Percentiles rank a stretch among this genome's conserved stretches.
Conservation (phyloP, 495 filamentous ascomycete genomes). For the Penicillium turbatum region DNA sequence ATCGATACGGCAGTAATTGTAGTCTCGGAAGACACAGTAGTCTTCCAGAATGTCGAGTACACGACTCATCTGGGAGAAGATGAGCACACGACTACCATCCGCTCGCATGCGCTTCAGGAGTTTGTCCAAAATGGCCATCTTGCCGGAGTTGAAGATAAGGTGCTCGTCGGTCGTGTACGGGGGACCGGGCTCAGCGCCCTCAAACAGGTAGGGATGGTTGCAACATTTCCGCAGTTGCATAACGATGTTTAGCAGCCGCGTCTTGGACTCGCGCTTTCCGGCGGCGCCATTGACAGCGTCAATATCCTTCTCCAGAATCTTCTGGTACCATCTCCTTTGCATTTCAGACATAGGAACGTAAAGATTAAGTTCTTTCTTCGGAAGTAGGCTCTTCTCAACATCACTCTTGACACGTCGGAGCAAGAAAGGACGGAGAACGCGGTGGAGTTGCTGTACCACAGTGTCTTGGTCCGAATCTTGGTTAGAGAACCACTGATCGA, state of each 20-base stretch:
- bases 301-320: slow-evolving; percentile 98
- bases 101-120: slow-evolving; percentile 77
- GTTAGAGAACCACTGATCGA: slow-evolving; percentile 94
- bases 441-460: slow-evolving; percentile 95
- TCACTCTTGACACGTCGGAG: slow-evolving; percentile 96
- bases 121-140: slow-evolving; percentile 97
- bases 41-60: slow-evolving; percentile 96
- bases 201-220: slow-evolving; percentile 98
- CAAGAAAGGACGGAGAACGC: slow-evolving; percentile 88
- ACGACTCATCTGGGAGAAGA: slow-evolving; percentile 99
- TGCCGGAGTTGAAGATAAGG: slow-evolving; percentile 86
- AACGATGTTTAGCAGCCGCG: slow-evolving; percentile 96
- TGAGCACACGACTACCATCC: slow-evolving; percentile 87
- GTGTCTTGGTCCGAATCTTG: slow-evolving; percentile 88
- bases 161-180: slow-evolving; percentile 99
- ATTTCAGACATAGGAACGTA: slow-evolving; percentile 99
- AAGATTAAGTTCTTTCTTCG: slow-evolving; percentile 95
- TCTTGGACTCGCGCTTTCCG: slow-evolving; percentile 98
- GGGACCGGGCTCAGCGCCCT: slow-evolving; percentile 94
- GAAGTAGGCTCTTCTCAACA: slow-evolving; percentile 95
- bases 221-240: slow-evolving; percentile 99
- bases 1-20: slow-evolving; percentile 96
- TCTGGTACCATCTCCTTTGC: slow-evolving; percentile 99
- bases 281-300: slow-evolving; percentile 97
- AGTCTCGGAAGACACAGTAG: slow-evolving; percentile 92